Evolutionary conservation across 2,329 filamentous ascomycete species (phyloP), one percentile per base, ranked within the genome.

Genomic region (Ophiosphaerella narmari): DNA sequence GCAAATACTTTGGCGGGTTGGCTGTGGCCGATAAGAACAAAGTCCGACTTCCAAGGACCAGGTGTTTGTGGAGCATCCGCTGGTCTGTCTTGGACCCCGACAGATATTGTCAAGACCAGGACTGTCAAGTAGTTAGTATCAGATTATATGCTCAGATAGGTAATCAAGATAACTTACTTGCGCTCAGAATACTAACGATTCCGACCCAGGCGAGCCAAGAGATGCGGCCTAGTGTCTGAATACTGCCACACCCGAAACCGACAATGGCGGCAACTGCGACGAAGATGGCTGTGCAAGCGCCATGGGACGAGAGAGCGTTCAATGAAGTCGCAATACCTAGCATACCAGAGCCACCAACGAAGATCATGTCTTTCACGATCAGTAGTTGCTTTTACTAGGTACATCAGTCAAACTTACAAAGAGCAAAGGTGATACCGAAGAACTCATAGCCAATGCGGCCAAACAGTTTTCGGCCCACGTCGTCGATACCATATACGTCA

Each of bases 321-420:
- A 65, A 35, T 9, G 48, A 58, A 21, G 57, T 66, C 0, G 62
- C 54, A 7, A 65, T 82, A 64, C 26, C 87, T 56, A 89, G 74
- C 54, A 87, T 80, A 71, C 90, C 88, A 16, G 86, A 87, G 33
- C 82, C 85, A 68, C 87, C 85, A 57, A 88, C 81, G 72, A 90
- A 88, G n/a, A 65, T 64, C 56, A 59, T 64, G 35, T 57, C 58
- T 60, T 40, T 42, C 14, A 43, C 0, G 39, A 39, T 48, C 13
- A 43, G 45, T 21, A 33, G 24, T 11, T 16, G 43, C 1, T n/a
- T 11, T 16, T 14, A 18, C 29, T 33, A 9, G 24, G n/a, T 14
- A 39, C 70, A 62, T 48, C 29, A 38, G 26, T 31, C 9, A 13
- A 18, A 57, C 59, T 50, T 53, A 72, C 75, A 68, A 52, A 78